phyloP scores from a whole-genome alignment of 768 basidiomycete genomes.

The Leccinellum albellum region DNA sequence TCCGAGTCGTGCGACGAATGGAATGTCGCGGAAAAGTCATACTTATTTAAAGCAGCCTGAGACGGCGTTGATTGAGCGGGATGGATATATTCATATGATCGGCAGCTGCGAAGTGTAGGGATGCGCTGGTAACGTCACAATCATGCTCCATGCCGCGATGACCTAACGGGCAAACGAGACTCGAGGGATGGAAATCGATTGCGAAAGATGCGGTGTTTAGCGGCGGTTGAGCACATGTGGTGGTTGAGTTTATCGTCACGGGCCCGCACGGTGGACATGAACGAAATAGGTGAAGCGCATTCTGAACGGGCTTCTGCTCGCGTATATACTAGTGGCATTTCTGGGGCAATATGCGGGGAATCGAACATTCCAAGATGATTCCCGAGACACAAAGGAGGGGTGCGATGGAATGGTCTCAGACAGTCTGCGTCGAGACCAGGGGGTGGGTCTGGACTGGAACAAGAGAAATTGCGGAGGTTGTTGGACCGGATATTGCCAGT shows the following conservation, averaged over 20 bases:
- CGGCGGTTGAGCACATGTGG: background rate
- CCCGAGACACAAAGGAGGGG: background rate
- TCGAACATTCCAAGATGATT: background rate
- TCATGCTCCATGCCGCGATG: background rate
- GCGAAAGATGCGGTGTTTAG: background rate
- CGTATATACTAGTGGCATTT: background rate
- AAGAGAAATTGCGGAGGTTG: background rate
- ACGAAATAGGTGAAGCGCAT: background rate
- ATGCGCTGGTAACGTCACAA: slow-evolving; percentile 6
- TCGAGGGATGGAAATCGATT: background rate
- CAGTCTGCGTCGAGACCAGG: background rate
- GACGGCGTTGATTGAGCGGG: slow-evolving; percentile 5
- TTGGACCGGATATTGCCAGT: background rate
- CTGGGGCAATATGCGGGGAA: background rate
- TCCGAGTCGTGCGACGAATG: background rate
- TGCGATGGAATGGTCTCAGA: background rate
- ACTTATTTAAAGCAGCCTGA: background rate
- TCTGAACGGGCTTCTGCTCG: background rate
- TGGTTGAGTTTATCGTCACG: background rate
- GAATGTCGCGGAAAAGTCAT: background rate
- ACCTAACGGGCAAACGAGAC: background rate
- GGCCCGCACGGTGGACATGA: background rate
- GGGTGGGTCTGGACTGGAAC: background rate
- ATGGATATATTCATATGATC: slow-evolving; percentile 4
- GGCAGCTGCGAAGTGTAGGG: slow-evolving; percentile 4